Base-by-base conservation (phyloP, 2,329 filamentous ascomycete genomes). In the Teratosphaeria viscida region DNA sequence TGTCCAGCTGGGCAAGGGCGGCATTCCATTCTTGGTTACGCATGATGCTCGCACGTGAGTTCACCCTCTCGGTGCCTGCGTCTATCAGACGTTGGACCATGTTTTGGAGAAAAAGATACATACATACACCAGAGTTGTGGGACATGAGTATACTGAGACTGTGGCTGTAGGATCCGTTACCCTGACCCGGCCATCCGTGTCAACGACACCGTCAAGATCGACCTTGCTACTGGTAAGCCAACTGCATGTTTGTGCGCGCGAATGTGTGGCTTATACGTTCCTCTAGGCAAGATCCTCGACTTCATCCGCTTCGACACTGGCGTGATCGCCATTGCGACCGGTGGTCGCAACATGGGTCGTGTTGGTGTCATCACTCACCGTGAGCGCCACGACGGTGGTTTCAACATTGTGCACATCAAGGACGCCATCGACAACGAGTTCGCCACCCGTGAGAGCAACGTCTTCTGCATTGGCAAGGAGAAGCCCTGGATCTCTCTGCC, bases 21-120 rank as follows among this genome's bases (percentile, higher is more conserved):
- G 92, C 84, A 95, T 99, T 87, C 94, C 94, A 95, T 99, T 96
- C 92, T 96, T 97, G 91, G 94, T 99, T 90, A 99, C 94, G 92
- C 94, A 99, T 90, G 94, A 99, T 94, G 94, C 94, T 83, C 89
- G 94, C 91, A 99, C 94, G 92, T 99, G 85, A 96, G 92, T 97
- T 88, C 34, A 52, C 19, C 23, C 56, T 58, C 52, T 47, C 56
- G 56, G 47, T 58, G 56, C 49, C 32, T 54, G 56, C 49, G 49
- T 58, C 56, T 58, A 39, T 58, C 47, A 58, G 56, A 58, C 56
- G 56, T 58, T 58, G 56, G 56, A 58, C 56, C 43, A 49, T 49
- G 43, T 8, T 49, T 49, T 49, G 43, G 43, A 49, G 43, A 49
- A 49, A 49, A 49, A 49, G 16, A 49, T 49, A 19, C 43, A 49